These are phyloP conservation scores for Vanilla planifolia DNA, from an alignment of 106 monocot genomes.

Conservation along the genomic window DNA sequence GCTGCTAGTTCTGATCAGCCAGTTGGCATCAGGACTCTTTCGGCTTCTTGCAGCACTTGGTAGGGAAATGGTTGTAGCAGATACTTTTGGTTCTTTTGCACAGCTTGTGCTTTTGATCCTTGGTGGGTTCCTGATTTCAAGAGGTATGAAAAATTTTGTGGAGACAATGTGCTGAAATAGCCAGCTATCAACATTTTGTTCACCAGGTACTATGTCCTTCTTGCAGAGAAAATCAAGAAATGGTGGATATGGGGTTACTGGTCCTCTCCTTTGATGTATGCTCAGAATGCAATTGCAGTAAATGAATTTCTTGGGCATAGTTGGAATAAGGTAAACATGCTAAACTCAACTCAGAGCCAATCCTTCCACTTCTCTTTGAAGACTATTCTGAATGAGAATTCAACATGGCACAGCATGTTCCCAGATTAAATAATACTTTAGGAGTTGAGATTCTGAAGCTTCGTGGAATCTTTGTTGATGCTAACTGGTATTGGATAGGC, in stretches of 20 bases:
- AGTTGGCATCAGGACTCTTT: constrained; percentile 57
- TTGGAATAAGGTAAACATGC: constrained; percentile 5
- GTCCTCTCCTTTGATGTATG: constrained; percentile 10
- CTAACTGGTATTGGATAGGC: constrained; percentile 83
- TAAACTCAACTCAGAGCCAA: background rate
- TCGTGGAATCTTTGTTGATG: constrained; percentile 48
- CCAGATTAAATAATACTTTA: constrained; percentile 17
- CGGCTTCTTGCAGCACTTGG: constrained; percentile 44
- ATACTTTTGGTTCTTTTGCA: constrained; percentile 65
- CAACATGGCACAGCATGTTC: background rate
- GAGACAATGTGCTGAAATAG: background rate
- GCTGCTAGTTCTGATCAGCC: constrained; percentile 35
- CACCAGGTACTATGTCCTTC: background rate
- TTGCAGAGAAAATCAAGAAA: constrained; percentile 6
- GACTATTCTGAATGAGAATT: background rate
- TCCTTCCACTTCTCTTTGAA: background rate
- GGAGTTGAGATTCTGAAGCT: constrained; percentile 34
- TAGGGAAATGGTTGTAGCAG: constrained; percentile 57
- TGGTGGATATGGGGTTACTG: constrained; percentile 14
- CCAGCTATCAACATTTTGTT: background rate
- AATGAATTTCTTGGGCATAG: constrained; percentile 10
- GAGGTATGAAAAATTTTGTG: constrained; percentile 26
- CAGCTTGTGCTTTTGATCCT: constrained; percentile 42
- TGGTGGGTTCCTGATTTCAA: constrained; percentile 61
- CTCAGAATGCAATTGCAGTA: constrained; percentile 6